Evolutionary conservation across 805 yeast genomes (phyloP), one percentile per base, ranked within the genome.

Genomic region (Metschnikowia amazonensis): DNA sequence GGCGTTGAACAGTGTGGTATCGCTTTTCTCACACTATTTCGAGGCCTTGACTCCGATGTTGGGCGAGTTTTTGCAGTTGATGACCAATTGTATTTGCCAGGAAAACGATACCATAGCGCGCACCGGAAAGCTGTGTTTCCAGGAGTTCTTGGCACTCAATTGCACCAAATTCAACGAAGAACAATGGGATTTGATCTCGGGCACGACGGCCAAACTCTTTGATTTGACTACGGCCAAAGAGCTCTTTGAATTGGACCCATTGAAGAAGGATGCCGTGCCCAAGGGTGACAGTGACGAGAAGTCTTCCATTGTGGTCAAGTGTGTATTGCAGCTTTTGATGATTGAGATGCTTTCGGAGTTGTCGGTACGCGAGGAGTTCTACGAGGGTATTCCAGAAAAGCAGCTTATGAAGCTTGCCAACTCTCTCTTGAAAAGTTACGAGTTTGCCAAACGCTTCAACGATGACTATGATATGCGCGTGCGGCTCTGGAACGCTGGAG

Each of bases 81-180:
- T 94, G 46, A 81, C 82, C 1, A 83, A 92, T 5, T 94, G 99
- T 66, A 88, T 94, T 42, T 89, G 96, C 57, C 99, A 94, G 64
- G 97, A 90, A 57, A 92, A 94, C 62, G 99, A 94, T 59, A 90
- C 98, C 0, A 89, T 95, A 57, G 95, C 97, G 0, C 77, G 96
- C 57, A 92, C 92, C 53, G 99, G 99, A 28, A 79, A 95, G 58
- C 80, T 92, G 7, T 90, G 99, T 62, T 74, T 94, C 47, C 84
- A 86, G 54, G 86, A 83, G 52, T 72, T 94, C 49, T 76, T 94
- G 46, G 66, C 82, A n/a, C 85, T 85, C 51, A 95, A 94, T 60
- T 78, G 82, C 53, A 55, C 65, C 7, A 81, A 80, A 56, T 88
- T 94, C 59, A 62, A 66, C 17, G 73, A 67, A 9, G 67, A 67